These are phyloP conservation scores for Pythium oligandrum DNA, from an alignment of 352 stramenopile species.

Conservation along the genomic window DNA sequence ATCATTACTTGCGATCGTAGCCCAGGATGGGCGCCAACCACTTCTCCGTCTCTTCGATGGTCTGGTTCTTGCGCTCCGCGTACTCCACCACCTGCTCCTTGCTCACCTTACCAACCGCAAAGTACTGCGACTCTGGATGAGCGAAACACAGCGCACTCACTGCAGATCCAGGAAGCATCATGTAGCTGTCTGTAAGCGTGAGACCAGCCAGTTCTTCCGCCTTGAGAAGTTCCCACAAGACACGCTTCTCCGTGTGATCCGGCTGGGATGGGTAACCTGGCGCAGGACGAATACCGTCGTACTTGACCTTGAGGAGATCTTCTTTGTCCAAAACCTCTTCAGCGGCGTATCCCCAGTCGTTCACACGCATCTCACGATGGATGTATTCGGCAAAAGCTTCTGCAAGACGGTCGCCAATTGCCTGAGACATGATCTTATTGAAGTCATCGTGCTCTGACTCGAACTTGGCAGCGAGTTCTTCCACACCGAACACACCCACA, in stretches of 20 bases:
- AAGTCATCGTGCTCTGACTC: slow-evolving; percentile 96
- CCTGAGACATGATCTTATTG: slow-evolving; percentile 97
- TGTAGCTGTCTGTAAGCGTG: slow-evolving; percentile 91
- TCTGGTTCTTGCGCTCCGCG: slow-evolving; percentile 89
- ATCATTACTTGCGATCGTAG: slow-evolving; percentile 76
- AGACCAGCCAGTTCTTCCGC: slow-evolving; percentile 92
- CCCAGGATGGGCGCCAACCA: slow-evolving; percentile 95
- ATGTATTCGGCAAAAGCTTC: slow-evolving; percentile 96
- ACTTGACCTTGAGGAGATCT: slow-evolving; percentile 98
- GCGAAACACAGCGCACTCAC: slow-evolving; percentile 96
- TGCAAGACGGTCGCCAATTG: slow-evolving; percentile 54
- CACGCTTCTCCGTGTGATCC: slow-evolving; percentile 97
- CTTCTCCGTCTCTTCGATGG: slow-evolving; percentile 86
- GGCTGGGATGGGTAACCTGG: slow-evolving; percentile 97
- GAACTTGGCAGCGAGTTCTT: slow-evolving; percentile 90
- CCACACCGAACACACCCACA: slow-evolving; percentile 94
- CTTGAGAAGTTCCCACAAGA: slow-evolving; percentile 95
- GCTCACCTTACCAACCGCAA: slow-evolving; percentile 95
- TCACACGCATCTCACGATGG: slow-evolving; percentile 93
- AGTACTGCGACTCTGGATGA: slow-evolving; percentile 94
- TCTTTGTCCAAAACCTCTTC: slow-evolving; percentile 88
- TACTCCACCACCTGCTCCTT: slow-evolving; percentile 97
- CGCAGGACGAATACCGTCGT: slow-evolving; percentile 96
- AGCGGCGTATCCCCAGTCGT: slow-evolving; percentile 95
- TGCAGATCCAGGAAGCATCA: slow-evolving; percentile 94